Conservation (phyloP, 2,329 filamentous ascomycete genomes). For the Phialophora tarda region DNA sequence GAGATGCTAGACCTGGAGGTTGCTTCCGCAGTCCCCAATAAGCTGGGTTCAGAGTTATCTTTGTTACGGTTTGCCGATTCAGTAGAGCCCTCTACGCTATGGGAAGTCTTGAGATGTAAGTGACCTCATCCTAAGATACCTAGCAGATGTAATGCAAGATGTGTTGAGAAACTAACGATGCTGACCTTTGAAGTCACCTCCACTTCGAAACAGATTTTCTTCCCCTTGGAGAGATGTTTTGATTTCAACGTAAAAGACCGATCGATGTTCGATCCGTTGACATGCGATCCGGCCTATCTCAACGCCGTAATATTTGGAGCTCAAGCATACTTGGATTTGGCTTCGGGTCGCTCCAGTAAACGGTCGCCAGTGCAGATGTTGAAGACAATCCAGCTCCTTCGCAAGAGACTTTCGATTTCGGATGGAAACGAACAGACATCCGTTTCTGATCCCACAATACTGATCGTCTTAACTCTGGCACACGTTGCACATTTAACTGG, state of each 20-base stretch:
- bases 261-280: conserved; percentile 44
- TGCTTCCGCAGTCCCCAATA: conserved; percentile 8
- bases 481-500: conserved; percentile 42
- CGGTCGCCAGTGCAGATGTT: conserved; percentile 39
- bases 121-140: conserved; percentile 4
- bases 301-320: conserved; percentile 47
- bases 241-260: conserved; percentile 40
- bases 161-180: background rate
- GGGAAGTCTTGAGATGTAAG: conserved; percentile 43
- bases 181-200: conserved; percentile 40
- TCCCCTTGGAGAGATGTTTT: conserved; percentile 45
- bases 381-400: conserved; percentile 43
- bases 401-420: conserved; percentile 40
- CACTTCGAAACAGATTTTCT: conserved; percentile 45
- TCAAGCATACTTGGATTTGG: conserved; percentile 42
- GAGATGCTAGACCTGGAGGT: background rate
- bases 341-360: conserved; percentile 3
- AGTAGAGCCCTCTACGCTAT: conserved; percentile 40
- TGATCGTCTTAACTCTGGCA: conserved; percentile 44
- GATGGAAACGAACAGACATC: conserved; percentile 34
- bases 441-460: conserved; percentile 43
- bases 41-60: conserved; percentile 36
- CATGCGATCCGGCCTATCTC: conserved; percentile 46
- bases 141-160: too few relatives aligned
- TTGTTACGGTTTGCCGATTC: conserved; percentile 41